Conservation (phyloP, 1,139 yeast species). For the Torulaspora globosa region DNA sequence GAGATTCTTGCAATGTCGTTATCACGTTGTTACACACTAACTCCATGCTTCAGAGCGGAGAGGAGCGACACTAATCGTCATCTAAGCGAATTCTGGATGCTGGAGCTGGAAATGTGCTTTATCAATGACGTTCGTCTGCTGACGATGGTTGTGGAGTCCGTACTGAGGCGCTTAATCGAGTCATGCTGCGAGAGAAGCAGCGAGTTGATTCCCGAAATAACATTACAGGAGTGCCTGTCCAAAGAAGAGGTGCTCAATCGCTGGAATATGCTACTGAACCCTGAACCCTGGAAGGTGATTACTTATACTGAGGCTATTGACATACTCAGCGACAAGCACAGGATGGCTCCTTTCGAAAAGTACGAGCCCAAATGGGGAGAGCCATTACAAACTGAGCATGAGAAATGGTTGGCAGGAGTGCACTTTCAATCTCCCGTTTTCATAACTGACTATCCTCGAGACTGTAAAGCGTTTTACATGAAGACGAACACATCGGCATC, state of each 20-base stretch:
- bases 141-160: constrained; percentile 60
- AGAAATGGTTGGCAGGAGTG: constrained; percentile 78
- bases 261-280: constrained; percentile 33
- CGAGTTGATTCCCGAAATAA: constrained; percentile 42
- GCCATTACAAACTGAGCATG: constrained; percentile 77
- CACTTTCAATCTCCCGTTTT: constrained; percentile 74
- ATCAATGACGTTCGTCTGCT: constrained; percentile 55
- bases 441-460: constrained; percentile 80
- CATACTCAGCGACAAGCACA: constrained; percentile 37
- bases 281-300: constrained; percentile 58
- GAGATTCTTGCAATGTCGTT: constrained; percentile 76
- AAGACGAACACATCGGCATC: constrained; percentile 39
- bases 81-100: constrained; percentile 95
- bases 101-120: constrained; percentile 85
- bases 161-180: constrained; percentile 57
- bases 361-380: constrained; percentile 61
- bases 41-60: constrained; percentile 95
- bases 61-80: constrained; percentile 87
- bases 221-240: constrained; percentile 40
- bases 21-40: constrained; percentile 78
- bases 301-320: constrained; percentile 74
- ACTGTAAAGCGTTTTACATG: constrained; percentile 91
- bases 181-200: constrained; percentile 38
- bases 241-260: constrained; percentile 33
- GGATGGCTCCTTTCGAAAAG: constrained; percentile 28